Percentiles rank a stretch among this genome's conserved stretches.
phyloP scores from a whole-genome alignment of 805 yeast genomes.

The Saitoella complicata region DNA sequence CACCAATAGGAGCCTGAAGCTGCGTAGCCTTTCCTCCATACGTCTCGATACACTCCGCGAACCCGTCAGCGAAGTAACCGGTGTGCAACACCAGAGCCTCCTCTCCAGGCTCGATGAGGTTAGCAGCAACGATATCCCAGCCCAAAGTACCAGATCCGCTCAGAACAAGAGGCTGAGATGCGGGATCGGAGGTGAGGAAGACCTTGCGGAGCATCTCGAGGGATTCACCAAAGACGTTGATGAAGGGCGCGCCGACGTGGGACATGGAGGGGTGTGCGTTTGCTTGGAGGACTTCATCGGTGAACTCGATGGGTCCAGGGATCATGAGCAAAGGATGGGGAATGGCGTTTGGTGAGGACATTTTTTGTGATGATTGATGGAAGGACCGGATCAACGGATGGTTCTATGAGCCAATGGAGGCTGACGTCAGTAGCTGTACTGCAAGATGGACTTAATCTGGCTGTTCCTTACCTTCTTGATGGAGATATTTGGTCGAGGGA shows the following conservation, averaged over 20 bases:
- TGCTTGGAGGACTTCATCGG: conserved; percentile 62
- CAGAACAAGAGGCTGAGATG: conserved; percentile 66
- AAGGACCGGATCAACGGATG: too few species aligned
- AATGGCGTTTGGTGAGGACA: too few species aligned
- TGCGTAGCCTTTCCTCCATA: conserved; percentile 67
- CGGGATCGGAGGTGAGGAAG: conserved; percentile 43
- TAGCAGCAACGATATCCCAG: conserved; percentile 80
- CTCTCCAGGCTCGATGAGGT: conserved; percentile 49
- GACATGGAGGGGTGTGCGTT: conserved; percentile 72
- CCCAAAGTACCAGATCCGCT: conserved; percentile 92
- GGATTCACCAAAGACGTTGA: conserved; percentile 51
- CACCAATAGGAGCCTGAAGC: conserved; percentile 59
- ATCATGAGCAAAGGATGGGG: conserved; percentile 36
- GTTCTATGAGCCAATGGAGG: too few species aligned
- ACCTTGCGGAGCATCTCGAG: conserved; percentile 53
- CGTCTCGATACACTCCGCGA: conserved; percentile 56
- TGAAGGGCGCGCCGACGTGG: conserved; percentile 80
- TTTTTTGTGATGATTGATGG: too few species aligned
- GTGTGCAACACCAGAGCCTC: conserved; percentile 70
- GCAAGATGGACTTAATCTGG: too few species aligned
- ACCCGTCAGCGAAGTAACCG: conserved; percentile 28
- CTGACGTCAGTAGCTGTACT: too few species aligned
- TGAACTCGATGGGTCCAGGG: conserved; percentile 74
- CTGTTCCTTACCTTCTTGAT: too few species aligned
- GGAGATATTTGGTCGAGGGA: too few species aligned